Base-by-base conservation (phyloP, 1,284 basidiomycete genomes). In the Leccinum glutinopallens region DNA sequence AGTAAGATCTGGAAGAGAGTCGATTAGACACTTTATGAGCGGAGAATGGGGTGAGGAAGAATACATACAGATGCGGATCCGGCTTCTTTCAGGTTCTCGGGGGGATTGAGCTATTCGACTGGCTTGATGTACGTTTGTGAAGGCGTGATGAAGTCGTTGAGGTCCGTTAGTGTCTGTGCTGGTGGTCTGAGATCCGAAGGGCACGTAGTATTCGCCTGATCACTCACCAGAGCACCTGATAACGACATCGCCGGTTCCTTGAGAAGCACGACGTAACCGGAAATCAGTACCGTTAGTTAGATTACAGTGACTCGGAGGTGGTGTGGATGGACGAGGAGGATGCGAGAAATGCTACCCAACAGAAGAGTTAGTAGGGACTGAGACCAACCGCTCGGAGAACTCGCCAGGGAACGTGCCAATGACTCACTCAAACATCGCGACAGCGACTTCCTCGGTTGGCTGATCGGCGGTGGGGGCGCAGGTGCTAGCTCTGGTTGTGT, bases 101-200 rank as follows among this genome's bases (percentile, higher is more conserved):
- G 76, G 67, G 69, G 75, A 67, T 88, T 86, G 8, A 80, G 78
- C 74, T 91, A 86, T 72, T 91, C 85, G 25, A 98, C 94, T 2
- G 97, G 97, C 74, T 98, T 98, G 79, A 99, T 98, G 78, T 97
- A 99, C 53, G 93, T 92, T 80, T 98, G 97, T 1, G 96, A 94
- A 3, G 97, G 97, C 0, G 95, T 94, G 59, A 99, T 93, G 77
- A 97, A 99, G 80, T 99, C 97, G 78, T 98, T 98, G 56, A 99
- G 86, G 77, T 99, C 97, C 19, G 94, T 96, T 43, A 97, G 80
- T 9, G 91, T 93, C 92, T 94, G 71, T 29, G 58, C 46, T 62
- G 33, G 57, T 12, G 29, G 33, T 49, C 55, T 37, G 53, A 61
- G 54, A 37, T 59, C 57, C 22, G 37, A 51, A 41, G 55, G 53